These are phyloP conservation scores for Carnegiea gigantea DNA, from an alignment of 179 eudicot species.

Conservation along the genomic window DNA sequence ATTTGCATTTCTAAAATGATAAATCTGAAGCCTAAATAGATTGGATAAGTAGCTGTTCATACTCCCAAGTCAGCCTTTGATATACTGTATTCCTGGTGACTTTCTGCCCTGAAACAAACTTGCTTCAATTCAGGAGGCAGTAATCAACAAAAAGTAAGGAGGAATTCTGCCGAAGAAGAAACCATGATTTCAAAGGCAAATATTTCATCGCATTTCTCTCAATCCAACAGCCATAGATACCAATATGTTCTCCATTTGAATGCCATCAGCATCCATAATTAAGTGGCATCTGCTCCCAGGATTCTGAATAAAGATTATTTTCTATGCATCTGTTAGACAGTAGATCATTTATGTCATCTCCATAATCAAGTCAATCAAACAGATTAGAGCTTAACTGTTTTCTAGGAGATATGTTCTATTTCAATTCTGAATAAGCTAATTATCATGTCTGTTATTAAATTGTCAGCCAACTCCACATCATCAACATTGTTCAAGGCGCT, in stretches of 20 bases:
- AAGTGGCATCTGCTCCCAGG: constrained; percentile 38
- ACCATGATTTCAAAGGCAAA: constrained; percentile 61
- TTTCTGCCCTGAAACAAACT: not conserved
- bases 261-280: constrained; percentile 1
- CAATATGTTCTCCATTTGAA: not conserved
- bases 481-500: constrained; percentile 56
- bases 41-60: not conserved
- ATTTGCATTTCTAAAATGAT: too few relatives aligned
- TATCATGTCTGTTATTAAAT: constrained; percentile 2
- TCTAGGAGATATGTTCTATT: too few relatives aligned
- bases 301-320: constrained; percentile 23
- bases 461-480: constrained; percentile 69
- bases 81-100: not conserved
- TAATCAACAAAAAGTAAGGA: too few relatives aligned
- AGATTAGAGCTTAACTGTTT: too few relatives aligned
- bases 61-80: not conserved
- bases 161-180: too few relatives aligned
- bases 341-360: too few relatives aligned
- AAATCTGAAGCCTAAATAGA: not conserved
- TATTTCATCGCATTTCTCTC: not conserved
- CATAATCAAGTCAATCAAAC: too few relatives aligned
- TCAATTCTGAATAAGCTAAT: not conserved
- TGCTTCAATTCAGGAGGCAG: too few relatives aligned
- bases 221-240: not conserved
- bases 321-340: too few relatives aligned